Conservation (phyloP, 768 basidiomycete genomes). For the Mycena kentingensis region DNA sequence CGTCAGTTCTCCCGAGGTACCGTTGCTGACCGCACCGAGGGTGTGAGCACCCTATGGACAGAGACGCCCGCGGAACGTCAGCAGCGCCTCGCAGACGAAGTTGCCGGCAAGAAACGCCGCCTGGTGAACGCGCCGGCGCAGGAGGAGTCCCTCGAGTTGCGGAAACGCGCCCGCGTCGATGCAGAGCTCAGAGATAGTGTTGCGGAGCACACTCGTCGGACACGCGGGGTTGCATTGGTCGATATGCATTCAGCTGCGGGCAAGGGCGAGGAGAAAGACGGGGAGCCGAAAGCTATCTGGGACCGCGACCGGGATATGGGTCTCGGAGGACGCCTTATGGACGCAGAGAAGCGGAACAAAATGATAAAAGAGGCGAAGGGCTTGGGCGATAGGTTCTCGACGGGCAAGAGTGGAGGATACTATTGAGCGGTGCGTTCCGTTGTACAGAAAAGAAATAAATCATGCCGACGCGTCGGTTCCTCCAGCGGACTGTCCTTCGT, state of each 20-base stretch:
- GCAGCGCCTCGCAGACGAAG: constrained; percentile 90
- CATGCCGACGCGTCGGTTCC: too few relatives aligned
- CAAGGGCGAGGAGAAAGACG: constrained; percentile 44
- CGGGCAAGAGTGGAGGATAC: constrained; percentile 70
- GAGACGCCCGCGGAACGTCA: constrained; percentile 94
- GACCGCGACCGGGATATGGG: constrained; percentile 92
- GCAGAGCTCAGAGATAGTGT: constrained; percentile 72
- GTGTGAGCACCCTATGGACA: constrained; percentile 84
- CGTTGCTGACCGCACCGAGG: constrained; percentile 35
- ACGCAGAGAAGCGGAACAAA: constrained; percentile 76
- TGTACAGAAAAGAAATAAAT: too few relatives aligned
- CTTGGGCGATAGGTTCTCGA: constrained; percentile 82
- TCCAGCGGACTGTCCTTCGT: too few relatives aligned
- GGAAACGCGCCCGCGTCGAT: constrained; percentile 64
- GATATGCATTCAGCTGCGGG: constrained; percentile 48
- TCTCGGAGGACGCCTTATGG: constrained; percentile 85
- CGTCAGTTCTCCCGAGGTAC: constrained; percentile 74
- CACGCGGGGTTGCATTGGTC: constrained; percentile 57
- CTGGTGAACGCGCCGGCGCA: constrained; percentile 55
- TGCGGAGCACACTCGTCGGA: constrained; percentile 71
- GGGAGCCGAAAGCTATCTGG: constrained; percentile 76
- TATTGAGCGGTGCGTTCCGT: constrained; percentile 20
- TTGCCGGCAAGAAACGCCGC: constrained; percentile 85
- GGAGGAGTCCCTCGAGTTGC: constrained; percentile 40
- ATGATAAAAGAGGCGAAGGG: constrained; percentile 81